Conservation (phyloP, 805 yeast species). For the Komagataella populi region DNA sequence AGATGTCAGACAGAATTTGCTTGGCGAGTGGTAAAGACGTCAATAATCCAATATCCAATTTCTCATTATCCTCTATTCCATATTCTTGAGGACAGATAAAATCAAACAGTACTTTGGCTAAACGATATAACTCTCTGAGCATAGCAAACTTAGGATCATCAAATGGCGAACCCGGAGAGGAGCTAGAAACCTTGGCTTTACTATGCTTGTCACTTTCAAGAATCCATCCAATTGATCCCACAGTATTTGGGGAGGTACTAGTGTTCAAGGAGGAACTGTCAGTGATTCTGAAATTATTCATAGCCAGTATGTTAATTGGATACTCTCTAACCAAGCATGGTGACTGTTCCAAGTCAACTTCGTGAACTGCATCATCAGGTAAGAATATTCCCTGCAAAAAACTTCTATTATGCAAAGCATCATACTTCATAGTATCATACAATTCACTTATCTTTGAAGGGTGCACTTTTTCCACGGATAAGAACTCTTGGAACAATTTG, state of each 20-base stretch:
- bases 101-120: conserved; percentile 89
- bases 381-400: conserved; percentile 76
- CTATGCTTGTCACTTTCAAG: conserved; percentile 14
- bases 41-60: conserved; percentile 86
- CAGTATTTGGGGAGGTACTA: conserved; percentile 17
- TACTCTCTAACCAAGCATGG: conserved; percentile 51
- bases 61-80: conserved; percentile 92
- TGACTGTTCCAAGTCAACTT: conserved; percentile 28
- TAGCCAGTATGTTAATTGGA: conserved; percentile 62
- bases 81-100: conserved; percentile 98
- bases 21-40: conserved; percentile 90
- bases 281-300: conserved; percentile 61
- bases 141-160: conserved; percentile 71
- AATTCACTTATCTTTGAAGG: conserved; percentile 94
- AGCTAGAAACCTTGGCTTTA: conserved; percentile 10
- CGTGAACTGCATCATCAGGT: conserved; percentile 34
- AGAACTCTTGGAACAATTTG: conserved; percentile 83
- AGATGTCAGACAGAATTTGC: conserved; percentile 71
- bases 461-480: conserved; percentile 88
- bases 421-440: conserved; percentile 97
- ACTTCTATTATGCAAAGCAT: conserved; percentile 88
- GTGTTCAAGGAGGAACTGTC: conserved; percentile 15
- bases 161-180: conserved; percentile 32
- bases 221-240: conserved; percentile 69
- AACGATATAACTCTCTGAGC: conserved; percentile 74